These are phyloP conservation scores for Patellaria atrata DNA, from an alignment of 495 filamentous ascomycete species.

Conservation along the genomic window DNA sequence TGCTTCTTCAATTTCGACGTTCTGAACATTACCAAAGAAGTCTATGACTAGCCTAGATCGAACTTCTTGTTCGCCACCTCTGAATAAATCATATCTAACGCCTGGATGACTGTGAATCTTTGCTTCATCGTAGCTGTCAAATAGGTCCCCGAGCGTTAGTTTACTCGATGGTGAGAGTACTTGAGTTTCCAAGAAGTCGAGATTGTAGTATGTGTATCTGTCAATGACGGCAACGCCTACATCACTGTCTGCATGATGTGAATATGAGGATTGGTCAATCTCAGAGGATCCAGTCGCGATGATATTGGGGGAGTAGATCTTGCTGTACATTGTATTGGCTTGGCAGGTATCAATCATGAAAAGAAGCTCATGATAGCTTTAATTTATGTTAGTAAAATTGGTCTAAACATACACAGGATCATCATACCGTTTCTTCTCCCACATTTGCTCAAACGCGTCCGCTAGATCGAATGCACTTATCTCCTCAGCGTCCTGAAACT, in stretches of 20 bases:
- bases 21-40: slow-evolving; percentile 97
- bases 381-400: not conserved
- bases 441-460: slow-evolving; percentile 99
- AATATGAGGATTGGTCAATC: slow-evolving; percentile 88
- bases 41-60: slow-evolving; percentile 73
- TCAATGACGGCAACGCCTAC: slow-evolving; percentile 97
- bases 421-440: slow-evolving; percentile 85
- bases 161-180: slow-evolving; percentile 71
- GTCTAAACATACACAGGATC: not conserved
- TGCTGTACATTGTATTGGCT: slow-evolving; percentile 97
- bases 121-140: slow-evolving; percentile 85
- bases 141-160: slow-evolving; percentile 78
- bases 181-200: slow-evolving; percentile 88
- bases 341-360: slow-evolving; percentile 99
- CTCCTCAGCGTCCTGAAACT: slow-evolving; percentile 97
- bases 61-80: slow-evolving; percentile 56
- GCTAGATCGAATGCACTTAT: slow-evolving; percentile 93
- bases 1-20: slow-evolving; percentile 65
- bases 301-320: slow-evolving; percentile 94
- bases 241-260: slow-evolving; percentile 94
- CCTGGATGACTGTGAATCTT: slow-evolving; percentile 91
- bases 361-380: slow-evolving; percentile 76
- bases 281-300: slow-evolving; percentile 89
- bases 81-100: slow-evolving; percentile 87
- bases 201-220: slow-evolving; percentile 95